Base-by-base conservation (phyloP, 768 basidiomycete species). In the Pleurotus sapidus region DNA sequence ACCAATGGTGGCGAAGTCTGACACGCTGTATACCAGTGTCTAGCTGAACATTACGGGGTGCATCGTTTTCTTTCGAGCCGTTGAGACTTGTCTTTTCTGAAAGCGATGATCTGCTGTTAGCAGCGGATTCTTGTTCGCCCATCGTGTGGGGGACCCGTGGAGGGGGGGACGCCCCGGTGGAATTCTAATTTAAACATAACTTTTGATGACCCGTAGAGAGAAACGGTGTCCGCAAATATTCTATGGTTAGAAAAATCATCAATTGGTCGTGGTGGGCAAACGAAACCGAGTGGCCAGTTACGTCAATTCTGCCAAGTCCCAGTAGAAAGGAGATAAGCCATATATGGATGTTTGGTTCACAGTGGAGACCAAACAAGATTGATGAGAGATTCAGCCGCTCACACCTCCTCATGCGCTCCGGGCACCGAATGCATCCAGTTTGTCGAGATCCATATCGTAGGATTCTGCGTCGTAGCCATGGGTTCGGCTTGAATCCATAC, bases 1-100 rank as follows among this genome's bases (percentile, higher is more conserved):
- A 84, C 80, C 83, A 83, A 24, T 67, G 68, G 46, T 73, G 71
- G 38, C 83, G 75, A 50, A 73, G 70, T 49, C 74, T 73, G 24
- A 77, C 60, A 30, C 72, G 67, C 25, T 75, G 66, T 3, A 75
- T 64, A 5, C 78, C 80, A 37, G 64, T 61, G 60, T 80, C 80
- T 17, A 80, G 67, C 46, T 77, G 70, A 8, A 78, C 61, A 40
- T 40, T 37, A 20, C 23, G 37, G 18, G 12, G n/a, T 11, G 14
- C 38, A 18, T 15, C 51, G 18, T 18, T 23, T n/a, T 42, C 39
- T 2, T n/a, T 42, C 4, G 49, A 27, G 20, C 15, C 27, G 17
- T 17, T 50, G 49, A 20, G 30, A 50, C 30, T 50, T 20, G 49
- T n/a, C 15, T 27, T 24, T 34, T 54, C 51, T 42, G 37, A 30